Conservation (phyloP, 1,139 yeast species). For the Saccharomyces hybrid region DNA sequence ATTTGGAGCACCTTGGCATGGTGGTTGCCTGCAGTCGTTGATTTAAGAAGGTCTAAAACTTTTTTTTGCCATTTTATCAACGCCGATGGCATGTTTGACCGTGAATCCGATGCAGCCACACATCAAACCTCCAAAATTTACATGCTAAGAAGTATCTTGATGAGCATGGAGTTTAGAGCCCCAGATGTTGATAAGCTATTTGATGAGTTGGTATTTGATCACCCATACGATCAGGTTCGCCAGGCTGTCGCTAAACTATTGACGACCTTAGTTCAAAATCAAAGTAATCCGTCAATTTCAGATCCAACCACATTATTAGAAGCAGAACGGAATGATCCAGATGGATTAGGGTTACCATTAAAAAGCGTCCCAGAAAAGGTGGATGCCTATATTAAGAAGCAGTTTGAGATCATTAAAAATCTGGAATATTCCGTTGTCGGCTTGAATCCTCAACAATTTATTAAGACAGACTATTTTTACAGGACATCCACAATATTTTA, state of each 20-base stretch:
- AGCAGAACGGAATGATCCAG: conserved; percentile 30
- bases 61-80: conserved; percentile 40
- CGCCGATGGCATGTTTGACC: conserved; percentile 42
- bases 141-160: conserved; percentile 48
- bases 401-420: conserved; percentile 37
- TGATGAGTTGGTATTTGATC: conserved; percentile 42
- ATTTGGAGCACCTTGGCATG: conserved; percentile 76
- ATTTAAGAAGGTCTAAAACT: conserved; percentile 57
- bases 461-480: conserved; percentile 35
- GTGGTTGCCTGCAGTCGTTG: conserved; percentile 64
- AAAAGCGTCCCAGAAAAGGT: conserved; percentile 27
- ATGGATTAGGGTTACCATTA: conserved; percentile 34
- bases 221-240: conserved; percentile 72
- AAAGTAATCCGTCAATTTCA: conserved; percentile 44
- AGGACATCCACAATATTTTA: conserved; percentile 31
- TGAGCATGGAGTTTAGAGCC: conserved; percentile 52
- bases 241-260: conserved; percentile 62
- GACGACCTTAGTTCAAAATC: conserved; percentile 47
- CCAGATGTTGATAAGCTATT: conserved; percentile 45
- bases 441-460: conserved; percentile 29
- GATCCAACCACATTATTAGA: conserved; percentile 40
- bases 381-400: conserved; percentile 29
- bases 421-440: not conserved
- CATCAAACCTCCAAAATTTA: conserved; percentile 54
- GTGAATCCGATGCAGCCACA: conserved; percentile 55